A percentile compares a stretch with the other conserved stretches of the same genome.
These are phyloP conservation scores for barrel medic (Medicago truncatula) DNA, from an alignment of 306 rosid genomes.

Conservation along the genomic window MtrunA17r5.0-ANR NC_053048.1:34506501-34507000, in stretches of 20 bases:
- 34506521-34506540: too few relatives aligned
- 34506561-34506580: too few relatives aligned
- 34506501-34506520: neutral
- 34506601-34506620: too few relatives aligned
- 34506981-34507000: neutral
- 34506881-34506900: neutral
- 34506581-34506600: too few relatives aligned
- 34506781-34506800: neutral
- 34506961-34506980: neutral
- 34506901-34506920: neutral
- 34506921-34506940: neutral
- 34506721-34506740: neutral
- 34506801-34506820: neutral
- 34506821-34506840: neutral
- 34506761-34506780: neutral
- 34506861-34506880: neutral
- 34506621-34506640: too few relatives aligned
- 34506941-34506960: slow-evolving; percentile 4
- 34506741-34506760: neutral
- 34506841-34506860: neutral
- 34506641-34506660: too few relatives aligned
- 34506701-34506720: too few relatives aligned
- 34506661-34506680: too few relatives aligned
- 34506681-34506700: too few relatives aligned
- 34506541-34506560: too few relatives aligned